Percentiles rank a stretch among this genome's conserved stretches.
Evolutionary conservation across 805 yeast genomes (phyloP).

Genomic region (Starmerella geochares): DNA sequence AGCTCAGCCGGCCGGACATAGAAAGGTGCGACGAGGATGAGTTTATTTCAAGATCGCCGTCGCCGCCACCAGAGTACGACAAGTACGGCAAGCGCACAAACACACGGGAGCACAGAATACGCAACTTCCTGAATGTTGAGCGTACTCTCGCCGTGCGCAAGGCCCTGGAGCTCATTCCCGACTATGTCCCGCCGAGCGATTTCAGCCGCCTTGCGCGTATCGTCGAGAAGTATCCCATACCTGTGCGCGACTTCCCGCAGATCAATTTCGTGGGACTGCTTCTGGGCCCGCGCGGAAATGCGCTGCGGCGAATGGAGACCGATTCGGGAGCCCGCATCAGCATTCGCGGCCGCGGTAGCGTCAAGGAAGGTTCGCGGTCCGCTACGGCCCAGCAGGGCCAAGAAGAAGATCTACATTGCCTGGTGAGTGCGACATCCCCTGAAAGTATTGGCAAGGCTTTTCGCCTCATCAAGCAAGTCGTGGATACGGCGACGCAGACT

Average conservation of each 20-base stretch:
- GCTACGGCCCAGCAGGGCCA: conserved; percentile 37
- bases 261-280: conserved; percentile 85
- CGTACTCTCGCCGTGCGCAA: conserved; percentile 66
- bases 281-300: conserved; percentile 92
- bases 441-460: conserved; percentile 69
- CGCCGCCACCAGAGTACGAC: conserved; percentile 92
- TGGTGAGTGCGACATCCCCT: conserved; percentile 72
- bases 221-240: conserved; percentile 72
- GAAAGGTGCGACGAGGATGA: conserved; percentile 31
- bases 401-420: conserved; percentile 80
- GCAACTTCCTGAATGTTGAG: conserved; percentile 60
- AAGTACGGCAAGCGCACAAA: conserved; percentile 70
- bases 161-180: conserved; percentile 63
- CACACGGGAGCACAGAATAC: conserved; percentile 63
- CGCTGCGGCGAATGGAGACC: conserved; percentile 66
- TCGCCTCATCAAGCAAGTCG: conserved; percentile 59
- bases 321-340: conserved; percentile 84
- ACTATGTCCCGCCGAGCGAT: conserved; percentile 68
- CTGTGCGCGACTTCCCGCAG: conserved; percentile 77
- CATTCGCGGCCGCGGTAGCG: conserved; percentile 91
- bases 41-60: conserved; percentile 52
- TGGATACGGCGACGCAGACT: conserved; percentile 71
- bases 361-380: conserved; percentile 58
- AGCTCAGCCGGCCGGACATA: conserved; percentile 31
- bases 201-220: conserved; percentile 63